A percentile compares a stretch with the other conserved stretches of the same genome.
phyloP scores from a whole-genome alignment of 2,329 filamentous ascomycete genomes.

The Penicillium sp. region DNA sequence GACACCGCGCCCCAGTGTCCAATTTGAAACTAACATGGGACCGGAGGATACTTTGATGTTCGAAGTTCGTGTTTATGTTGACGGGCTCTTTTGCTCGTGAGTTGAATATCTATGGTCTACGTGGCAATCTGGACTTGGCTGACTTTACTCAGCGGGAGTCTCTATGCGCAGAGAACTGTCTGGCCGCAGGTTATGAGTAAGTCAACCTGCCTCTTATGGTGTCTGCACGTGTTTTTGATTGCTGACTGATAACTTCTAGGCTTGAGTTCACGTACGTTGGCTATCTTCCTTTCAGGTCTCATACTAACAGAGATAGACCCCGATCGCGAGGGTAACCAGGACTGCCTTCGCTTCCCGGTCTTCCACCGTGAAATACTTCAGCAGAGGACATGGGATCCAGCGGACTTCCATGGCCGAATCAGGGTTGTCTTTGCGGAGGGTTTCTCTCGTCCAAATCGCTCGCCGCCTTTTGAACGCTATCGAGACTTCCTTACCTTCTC shows the following conservation, averaged over 20 bases:
- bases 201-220: conserved; percentile 15
- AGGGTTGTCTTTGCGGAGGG: conserved; percentile 76
- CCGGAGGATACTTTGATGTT: conserved; percentile 60
- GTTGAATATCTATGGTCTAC: conserved; percentile 22
- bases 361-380: conserved; percentile 71
- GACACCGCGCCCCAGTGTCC: conserved; percentile 60
- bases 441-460: conserved; percentile 55
- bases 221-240: not conserved
- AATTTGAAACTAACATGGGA: conserved; percentile 59
- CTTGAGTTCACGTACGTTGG: conserved; percentile 36
- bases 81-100: conserved; percentile 66
- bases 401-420: conserved; percentile 72
- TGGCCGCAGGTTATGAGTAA: conserved; percentile 59
- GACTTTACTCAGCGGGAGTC: conserved; percentile 51
- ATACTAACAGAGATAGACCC: conserved; percentile 32
- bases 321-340: conserved; percentile 60
- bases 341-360: conserved; percentile 68
- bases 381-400: conserved; percentile 71
- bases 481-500: conserved; percentile 77
- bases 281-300: conserved; percentile 28
- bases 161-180: conserved; percentile 53
- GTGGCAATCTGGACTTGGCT: not conserved
- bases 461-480: conserved; percentile 62
- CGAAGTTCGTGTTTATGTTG: conserved; percentile 68
- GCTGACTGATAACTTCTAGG: conserved; percentile 26